Evolutionary conservation across 352 stramenopile genomes (phyloP).

Genomic region (Globisporangium lucens): DNA sequence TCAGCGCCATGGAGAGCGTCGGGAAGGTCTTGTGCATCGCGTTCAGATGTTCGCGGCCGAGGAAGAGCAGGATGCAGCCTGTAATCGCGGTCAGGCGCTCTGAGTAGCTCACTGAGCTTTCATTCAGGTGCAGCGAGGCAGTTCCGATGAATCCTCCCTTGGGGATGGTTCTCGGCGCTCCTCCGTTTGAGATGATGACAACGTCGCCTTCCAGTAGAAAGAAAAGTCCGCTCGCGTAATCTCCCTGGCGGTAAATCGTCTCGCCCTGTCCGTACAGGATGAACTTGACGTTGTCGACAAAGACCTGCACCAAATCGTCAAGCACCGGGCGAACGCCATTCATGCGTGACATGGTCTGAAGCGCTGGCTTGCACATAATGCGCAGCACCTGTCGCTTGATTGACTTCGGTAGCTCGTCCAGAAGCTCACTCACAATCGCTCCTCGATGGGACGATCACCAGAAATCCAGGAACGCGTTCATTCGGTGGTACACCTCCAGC

Average conservation of each 20-base stretch:
- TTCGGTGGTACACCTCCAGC: conserved; percentile 27
- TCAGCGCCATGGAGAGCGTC: conserved; percentile 58
- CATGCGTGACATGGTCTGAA: conserved; percentile 29
- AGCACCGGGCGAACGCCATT: conserved; percentile 15
- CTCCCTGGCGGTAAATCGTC: conserved; percentile 32
- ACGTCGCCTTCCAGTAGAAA: conserved; percentile 58
- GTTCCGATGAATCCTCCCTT: conserved; percentile 54
- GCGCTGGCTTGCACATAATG: conserved; percentile 28
- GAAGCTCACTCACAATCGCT: conserved; percentile 29
- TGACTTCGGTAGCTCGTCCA: conserved; percentile 25
- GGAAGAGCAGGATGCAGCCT: conserved; percentile 52
- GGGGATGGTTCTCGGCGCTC: conserved; percentile 17
- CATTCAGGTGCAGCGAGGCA: conserved; percentile 43
- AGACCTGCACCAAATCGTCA: conserved; percentile 29
- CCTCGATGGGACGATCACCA: conserved; percentile 42
- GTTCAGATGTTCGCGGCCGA: conserved; percentile 49
- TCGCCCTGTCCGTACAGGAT: conserved; percentile 36
- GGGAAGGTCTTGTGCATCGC: conserved; percentile 61
- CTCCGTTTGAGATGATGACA: conserved; percentile 26
- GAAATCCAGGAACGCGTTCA: conserved; percentile 42
- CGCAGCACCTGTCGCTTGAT: conserved; percentile 29
- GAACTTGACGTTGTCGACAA: conserved; percentile 32
- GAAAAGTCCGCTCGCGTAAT: conserved; percentile 60
- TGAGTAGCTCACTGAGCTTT: conserved; percentile 49
- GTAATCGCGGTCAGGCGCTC: conserved; percentile 58